Base-by-base conservation (phyloP, 176 grass and related monocot genomes). In the Bolboschoenus planiculmis region DNA sequence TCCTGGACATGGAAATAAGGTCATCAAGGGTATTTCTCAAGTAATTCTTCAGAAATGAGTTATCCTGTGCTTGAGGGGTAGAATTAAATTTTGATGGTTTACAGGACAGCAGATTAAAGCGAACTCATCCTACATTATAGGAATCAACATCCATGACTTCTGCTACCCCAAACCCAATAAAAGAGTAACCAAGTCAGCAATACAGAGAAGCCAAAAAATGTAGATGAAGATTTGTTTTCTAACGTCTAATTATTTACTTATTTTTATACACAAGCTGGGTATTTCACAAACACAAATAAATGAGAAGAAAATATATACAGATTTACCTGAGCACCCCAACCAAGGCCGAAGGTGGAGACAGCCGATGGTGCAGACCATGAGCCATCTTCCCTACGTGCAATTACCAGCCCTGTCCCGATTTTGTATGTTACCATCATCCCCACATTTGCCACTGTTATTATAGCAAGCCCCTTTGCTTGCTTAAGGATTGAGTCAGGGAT, bases 331-430 rank as follows among this genome's bases (percentile, higher is more conserved):
- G 91, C 90, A 51, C 95, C 95, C 91, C 93, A 97, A 89, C 92
- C 95, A 87, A 97, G 33, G 84, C 95, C 95, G 39, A 74, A 94
- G 26, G 92, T 90, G 85, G 85, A 92, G 57, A 97, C 92, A 10
- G 95, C 92, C 11, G 95, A 94, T 11, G 95, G 92, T 87, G 95
- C 86, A n/a, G 95, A 94, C 95, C 95, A 97, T 47, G 92, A 91
- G 68, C 95, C 95, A 89, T 97, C 92, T 51, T 88, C 81, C 84
- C 88, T 89, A 11, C 59, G 87, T 83, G 95, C 83, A 63, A 97
- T 81, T 46, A 97, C 92, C 59, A 97, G 58, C 6, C 95, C 92
- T 50, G 95, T 94, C 46, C 95, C 95, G 72, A 97, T 62, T 91
- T 92, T 97, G 59, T 94, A 97, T 10, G 95, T 97, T 26, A 97